A percentile compares a stretch with the other conserved stretches of the same genome.
phyloP scores from a whole-genome alignment of 495 filamentous ascomycete genomes.

The Hypoxylon rickii region DNA sequence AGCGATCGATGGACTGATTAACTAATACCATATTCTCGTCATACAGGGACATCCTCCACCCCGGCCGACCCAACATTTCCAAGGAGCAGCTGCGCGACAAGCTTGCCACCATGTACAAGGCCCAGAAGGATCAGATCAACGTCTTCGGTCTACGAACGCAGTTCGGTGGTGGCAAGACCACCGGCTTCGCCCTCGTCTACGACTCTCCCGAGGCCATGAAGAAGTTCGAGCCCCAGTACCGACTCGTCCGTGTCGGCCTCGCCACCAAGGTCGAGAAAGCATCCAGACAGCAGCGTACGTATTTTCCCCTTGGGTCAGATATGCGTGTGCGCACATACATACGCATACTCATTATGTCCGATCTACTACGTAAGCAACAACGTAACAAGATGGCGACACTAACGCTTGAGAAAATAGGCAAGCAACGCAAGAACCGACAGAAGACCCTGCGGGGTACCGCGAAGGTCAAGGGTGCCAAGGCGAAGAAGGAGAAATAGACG shows the following conservation, averaged over 20 bases:
- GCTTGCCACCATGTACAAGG: slow-evolving; percentile 95
- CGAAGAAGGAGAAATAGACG: slow-evolving; percentile 66
- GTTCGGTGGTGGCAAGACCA: slow-evolving; percentile 99
- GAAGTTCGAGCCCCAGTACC: slow-evolving; percentile 99
- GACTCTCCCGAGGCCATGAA: slow-evolving; percentile 96
- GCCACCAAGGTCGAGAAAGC: slow-evolving; percentile 94
- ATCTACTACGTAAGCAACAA: too few species aligned
- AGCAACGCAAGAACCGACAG: slow-evolving; percentile 99
- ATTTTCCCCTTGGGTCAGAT: not conserved
- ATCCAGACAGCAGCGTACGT: slow-evolving; percentile 98
- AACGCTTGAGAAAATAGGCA: slow-evolving; percentile 66
- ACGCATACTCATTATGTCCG: not conserved
- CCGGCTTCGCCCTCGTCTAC: slow-evolving; percentile 98
- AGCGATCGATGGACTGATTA: not conserved
- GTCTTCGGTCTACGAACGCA: slow-evolving; percentile 98
- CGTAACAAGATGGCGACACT: too few species aligned
- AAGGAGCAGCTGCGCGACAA: slow-evolving; percentile 97
- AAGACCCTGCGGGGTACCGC: slow-evolving; percentile 98
- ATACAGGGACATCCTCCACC: slow-evolving; percentile 96
- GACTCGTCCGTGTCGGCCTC: slow-evolving; percentile 87
- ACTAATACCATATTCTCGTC: slow-evolving; percentile 21
- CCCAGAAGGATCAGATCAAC: slow-evolving; percentile 92
- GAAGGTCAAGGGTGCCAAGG: slow-evolving; percentile 83
- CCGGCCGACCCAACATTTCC: slow-evolving; percentile 94
- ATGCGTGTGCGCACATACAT: not conserved